Base-by-base conservation (phyloP, 1,284 basidiomycete species). In the Leccinum subspadiceum region DNA sequence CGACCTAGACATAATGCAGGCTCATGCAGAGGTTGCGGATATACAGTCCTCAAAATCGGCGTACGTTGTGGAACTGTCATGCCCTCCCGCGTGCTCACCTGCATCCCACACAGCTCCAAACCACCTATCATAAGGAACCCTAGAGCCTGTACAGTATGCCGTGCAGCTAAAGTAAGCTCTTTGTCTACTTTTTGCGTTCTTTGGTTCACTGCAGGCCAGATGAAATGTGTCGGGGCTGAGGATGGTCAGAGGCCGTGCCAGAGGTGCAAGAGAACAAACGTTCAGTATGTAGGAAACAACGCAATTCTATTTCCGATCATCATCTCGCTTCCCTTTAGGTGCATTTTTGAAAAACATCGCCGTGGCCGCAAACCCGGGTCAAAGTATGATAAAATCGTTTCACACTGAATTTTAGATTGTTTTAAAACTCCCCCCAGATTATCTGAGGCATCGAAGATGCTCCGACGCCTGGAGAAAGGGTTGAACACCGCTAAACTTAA, bases 171-270 rank as follows among this genome's bases (percentile, higher is more conserved):
- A 83, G 91, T 87, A 70, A 46, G 70, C 65, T 54, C 56, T 66
- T 60, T 58, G 54, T 57, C 57, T 61, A 58, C 50, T 56, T 63
- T 59, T 57, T 56, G 60, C 62, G 53, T 63, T 62, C 61, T 44
- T 46, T 61, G 59, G 58, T 61, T 68, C 60, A 65, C 60, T 58
- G 56, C 61, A 61, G 58, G 60, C 44, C 60, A 93, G 91, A 93
- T 93, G 90, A 92, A 92, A 73, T 93, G 90, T 68, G 90, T 93
- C 58, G 90, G 89, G 46, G 87, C 91, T 54, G 90, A 92, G 68
- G 90, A 92, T 68, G 89, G 89, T 59, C 80, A 82, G 64, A 82
- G 84, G 65, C 83, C 83, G 31, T 92, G 90, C 67, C 87, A 92
- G 70, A 85, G 90, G 56, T 93, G 90, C 76, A 87, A 84, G 72